Base-by-base conservation (phyloP, 306 rosid species). In the Pterocarpus santalinus region DNA sequence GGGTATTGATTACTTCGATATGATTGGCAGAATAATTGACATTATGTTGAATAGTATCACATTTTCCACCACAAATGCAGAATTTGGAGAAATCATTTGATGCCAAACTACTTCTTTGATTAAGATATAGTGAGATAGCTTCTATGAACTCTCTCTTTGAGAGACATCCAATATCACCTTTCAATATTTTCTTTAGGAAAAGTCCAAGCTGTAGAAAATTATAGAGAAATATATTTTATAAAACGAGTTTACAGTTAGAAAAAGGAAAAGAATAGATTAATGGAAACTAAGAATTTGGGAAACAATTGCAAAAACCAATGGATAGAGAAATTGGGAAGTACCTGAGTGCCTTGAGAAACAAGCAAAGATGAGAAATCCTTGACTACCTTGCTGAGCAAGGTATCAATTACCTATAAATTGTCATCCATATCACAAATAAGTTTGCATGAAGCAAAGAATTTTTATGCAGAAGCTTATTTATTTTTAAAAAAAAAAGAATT, bases 291-390 rank as follows among this genome's bases (percentile, higher is more conserved):
- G 43, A 53, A 36, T 46, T 28, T 28, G 15, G 44, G 35, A 66
- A 78, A 28, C 41, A 57, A 32, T 36, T 22, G 41, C 36, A 39
- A 57, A 35, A 39, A 32, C 69, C 32, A 49, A 64, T 38, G 61
- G 65, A 73, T 56, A 55, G 17, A 8, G 36, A 12, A 80, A 34
- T 9, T 28, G 56, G 30, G 65, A 75, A 64, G 13, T 87, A 96
- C 99, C 99, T 96, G 97, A 78, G 93, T 90, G 83, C 98, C 91
- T 90, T 93, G 99, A 73, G 97, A 87, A 83, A 86, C 94, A 73
- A 96, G 97, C 82, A 90, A 74, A 34, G 94, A 91, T 32, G 98
- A 92, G 87, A 96, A 96, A 90, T 96, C 94, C 82, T 96, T 96
- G 78, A 90, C 94, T 61, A 93, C 95, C 89, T 92, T 96, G 81